Percentiles rank a stretch among this genome's conserved stretches.
These are phyloP conservation scores for Saksenaea oblongispora DNA, from an alignment of 371 early-diverging fungal species.

Conservation along the genomic window DNA sequence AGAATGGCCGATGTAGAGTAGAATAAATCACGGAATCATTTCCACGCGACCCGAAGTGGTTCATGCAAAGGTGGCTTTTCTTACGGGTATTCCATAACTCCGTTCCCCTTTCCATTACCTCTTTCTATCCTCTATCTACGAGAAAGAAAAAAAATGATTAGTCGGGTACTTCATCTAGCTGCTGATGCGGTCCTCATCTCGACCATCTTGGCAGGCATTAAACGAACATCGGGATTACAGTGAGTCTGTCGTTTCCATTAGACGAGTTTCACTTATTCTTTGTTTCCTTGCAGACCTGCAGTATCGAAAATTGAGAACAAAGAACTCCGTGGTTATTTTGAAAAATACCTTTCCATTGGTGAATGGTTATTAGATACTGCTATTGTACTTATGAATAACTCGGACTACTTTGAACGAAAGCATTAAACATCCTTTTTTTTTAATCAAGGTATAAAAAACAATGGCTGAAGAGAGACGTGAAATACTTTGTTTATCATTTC, in stretches of 20 bases:
- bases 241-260: conserved; percentile 23
- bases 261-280: background rate
- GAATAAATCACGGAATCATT: too few species aligned
- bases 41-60: too few species aligned
- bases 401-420: conserved; percentile 57
- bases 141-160: conserved; percentile 28
- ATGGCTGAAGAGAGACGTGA: too few species aligned
- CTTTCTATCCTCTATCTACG: background rate
- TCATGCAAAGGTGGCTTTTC: background rate
- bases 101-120: background rate
- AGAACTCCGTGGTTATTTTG: conserved; percentile 53
- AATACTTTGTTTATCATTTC: too few species aligned
- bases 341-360: conserved; percentile 65
- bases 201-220: conserved; percentile 77
- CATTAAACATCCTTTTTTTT: background rate
- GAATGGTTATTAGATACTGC: conserved; percentile 69
- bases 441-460: background rate
- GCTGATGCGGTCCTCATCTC: conserved; percentile 74
- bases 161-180: conserved; percentile 64
- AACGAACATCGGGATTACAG: conserved; percentile 68
- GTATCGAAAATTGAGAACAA: conserved; percentile 58
- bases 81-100: background rate
- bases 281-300: conserved; percentile 43
- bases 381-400: conserved; percentile 53
- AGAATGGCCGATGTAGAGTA: too few species aligned